Conservation (phyloP, 169 alveolate species). For the Miamiensis avidus region DNA sequence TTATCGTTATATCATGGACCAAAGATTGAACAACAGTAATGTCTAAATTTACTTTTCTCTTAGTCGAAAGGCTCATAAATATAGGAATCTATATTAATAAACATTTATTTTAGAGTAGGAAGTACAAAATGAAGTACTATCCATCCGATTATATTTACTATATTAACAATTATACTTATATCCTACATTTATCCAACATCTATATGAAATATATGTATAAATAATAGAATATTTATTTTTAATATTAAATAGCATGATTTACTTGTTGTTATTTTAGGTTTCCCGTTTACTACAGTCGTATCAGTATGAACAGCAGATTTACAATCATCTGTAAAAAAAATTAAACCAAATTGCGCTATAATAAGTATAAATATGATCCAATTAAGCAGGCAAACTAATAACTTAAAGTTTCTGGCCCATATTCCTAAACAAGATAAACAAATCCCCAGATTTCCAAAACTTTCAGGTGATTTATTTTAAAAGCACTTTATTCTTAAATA, state of each 20-base stretch:
- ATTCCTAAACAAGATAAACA: neutral
- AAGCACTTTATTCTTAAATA: neutral
- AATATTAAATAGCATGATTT: too few species aligned
- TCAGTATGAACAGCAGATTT: neutral
- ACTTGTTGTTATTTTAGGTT: too few species aligned
- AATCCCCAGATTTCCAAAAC: neutral
- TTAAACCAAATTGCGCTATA: neutral
- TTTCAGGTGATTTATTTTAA: neutral
- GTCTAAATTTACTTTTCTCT: neutral
- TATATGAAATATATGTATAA: neutral
- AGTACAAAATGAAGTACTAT: neutral
- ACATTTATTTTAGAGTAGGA: neutral
- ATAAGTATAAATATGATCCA: neutral
- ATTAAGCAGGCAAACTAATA: neutral
- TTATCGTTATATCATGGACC: slow-evolving; percentile 9
- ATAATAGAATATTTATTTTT: too few species aligned
- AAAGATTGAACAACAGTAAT: neutral
- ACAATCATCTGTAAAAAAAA: slow-evolving; percentile 15
- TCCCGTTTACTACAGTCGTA: neutral
- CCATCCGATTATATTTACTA: slow-evolving; percentile 1
- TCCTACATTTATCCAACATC: slow-evolving; percentile 12
- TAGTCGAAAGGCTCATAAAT: slow-evolving; percentile 14
- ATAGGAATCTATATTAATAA: neutral
- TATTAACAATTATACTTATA: neutral
- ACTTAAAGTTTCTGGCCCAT: neutral